A percentile compares a stretch with the other conserved stretches of the same genome.
Evolutionary conservation across 306 rosid species (phyloP).

Genomic region (Medicago ruthenica): DNA sequence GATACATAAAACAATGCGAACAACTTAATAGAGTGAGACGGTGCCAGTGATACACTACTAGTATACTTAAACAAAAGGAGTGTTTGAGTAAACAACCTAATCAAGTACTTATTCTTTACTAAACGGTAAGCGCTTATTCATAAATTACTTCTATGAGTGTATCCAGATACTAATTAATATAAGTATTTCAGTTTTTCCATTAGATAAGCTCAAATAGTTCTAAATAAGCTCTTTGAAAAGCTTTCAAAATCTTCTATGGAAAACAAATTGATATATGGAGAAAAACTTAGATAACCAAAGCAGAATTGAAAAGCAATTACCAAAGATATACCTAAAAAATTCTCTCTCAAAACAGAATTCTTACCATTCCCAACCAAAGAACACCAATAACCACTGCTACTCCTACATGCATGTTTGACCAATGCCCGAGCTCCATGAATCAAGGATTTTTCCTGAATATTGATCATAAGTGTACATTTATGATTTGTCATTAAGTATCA

Average conservation of each 20-base stretch:
- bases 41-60: neutral
- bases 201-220: neutral
- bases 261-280: no score
- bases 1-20: neutral
- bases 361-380: no score
- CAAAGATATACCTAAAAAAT: conserved; percentile 9
- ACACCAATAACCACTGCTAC: conserved; percentile 74
- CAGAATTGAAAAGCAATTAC: conserved; percentile 18
- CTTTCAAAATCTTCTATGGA: conserved; percentile 14
- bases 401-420: no score
- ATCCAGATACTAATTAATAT: neutral
- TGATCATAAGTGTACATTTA: no score
- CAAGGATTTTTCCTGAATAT: no score
- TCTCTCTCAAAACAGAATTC: conserved; percentile 36
- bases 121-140: no score
- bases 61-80: neutral
- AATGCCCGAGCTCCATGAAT: no score
- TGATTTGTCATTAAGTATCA: no score
- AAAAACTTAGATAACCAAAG: conserved; percentile 7
- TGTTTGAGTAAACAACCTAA: no score
- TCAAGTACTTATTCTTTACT: no score
- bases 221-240: neutral
- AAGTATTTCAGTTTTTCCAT: neutral
- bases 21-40: conserved; percentile 11
- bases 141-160: neutral